phyloP scores from a whole-genome alignment of 2,329 filamentous ascomycete genomes.

The Trichoderma breve region DNA sequence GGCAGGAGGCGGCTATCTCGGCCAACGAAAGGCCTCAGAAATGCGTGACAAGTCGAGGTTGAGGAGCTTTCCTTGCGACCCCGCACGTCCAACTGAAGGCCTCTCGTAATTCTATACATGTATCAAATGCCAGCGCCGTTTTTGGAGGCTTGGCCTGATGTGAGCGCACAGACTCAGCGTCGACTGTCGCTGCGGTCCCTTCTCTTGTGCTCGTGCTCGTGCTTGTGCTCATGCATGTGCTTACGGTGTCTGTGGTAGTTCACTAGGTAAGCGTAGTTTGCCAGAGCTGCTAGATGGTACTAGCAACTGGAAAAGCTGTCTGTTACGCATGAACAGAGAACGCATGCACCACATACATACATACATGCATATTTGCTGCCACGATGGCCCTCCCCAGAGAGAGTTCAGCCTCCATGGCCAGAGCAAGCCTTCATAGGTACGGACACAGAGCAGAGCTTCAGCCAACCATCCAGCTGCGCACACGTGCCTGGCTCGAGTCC shows the following conservation, averaged over 20 bases:
- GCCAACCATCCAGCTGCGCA: not conserved
- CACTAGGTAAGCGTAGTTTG: not conserved
- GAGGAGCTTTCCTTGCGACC: not conserved
- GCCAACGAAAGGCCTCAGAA: not conserved
- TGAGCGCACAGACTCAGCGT: not conserved
- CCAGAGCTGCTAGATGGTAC: not conserved
- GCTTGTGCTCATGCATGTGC: not conserved
- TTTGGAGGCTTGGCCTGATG: not conserved
- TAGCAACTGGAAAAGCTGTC: not conserved
- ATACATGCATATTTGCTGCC: not conserved
- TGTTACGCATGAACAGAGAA: not conserved
- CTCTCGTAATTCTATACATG: not conserved
- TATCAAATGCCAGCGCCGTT: not conserved
- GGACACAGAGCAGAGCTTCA: not conserved
- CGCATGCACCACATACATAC: conserved; percentile 13
- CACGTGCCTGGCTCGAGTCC: not conserved
- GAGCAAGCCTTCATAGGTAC: not conserved
- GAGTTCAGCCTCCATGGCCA: not conserved
- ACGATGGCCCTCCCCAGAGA: not conserved
- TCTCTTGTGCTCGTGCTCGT: not conserved
- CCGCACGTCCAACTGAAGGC: not conserved
- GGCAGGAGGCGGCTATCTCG: conserved; percentile 12
- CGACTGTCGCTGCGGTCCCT: not conserved
- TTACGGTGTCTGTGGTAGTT: not conserved
- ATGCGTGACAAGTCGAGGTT: not conserved